Conservation (phyloP, 176 grass and related monocot genomes). For the Elaeis guineensis region DNA sequence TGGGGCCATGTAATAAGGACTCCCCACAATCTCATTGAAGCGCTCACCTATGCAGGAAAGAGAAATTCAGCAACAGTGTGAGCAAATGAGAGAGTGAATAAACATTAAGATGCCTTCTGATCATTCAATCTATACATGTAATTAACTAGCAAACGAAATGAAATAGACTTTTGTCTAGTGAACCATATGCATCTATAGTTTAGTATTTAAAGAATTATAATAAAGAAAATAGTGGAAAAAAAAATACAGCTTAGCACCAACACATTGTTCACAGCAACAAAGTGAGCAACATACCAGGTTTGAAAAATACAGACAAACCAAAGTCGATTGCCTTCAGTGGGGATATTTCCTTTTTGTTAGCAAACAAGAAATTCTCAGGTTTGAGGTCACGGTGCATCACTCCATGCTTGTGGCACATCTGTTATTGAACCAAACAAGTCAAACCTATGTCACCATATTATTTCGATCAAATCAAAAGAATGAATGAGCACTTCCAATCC, state of each 20-base stretch:
- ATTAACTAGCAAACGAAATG: too few relatives aligned
- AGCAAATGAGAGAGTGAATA: too few relatives aligned
- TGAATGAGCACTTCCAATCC: not conserved
- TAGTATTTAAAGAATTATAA: too few relatives aligned
- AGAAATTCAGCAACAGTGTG: too few relatives aligned
- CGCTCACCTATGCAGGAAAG: conserved; percentile 1
- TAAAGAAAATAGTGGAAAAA: too few relatives aligned
- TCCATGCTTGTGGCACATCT: conserved; percentile 14
- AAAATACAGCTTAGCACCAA: too few relatives aligned
- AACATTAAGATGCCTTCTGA: too few relatives aligned
- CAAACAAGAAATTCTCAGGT: conserved; percentile 17
- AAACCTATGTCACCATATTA: conserved; percentile 2
- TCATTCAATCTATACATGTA: too few relatives aligned
- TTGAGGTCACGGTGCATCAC: conserved; percentile 18
- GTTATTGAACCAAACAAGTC: conserved; percentile 2
- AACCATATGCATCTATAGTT: too few relatives aligned
- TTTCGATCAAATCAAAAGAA: not conserved
- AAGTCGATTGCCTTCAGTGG: conserved; percentile 14
- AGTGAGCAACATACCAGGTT: conserved; percentile 7
- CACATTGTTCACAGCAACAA: too few relatives aligned
- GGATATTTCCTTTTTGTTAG: conserved; percentile 7
- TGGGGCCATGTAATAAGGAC: conserved; percentile 22
- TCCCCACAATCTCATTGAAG: conserved; percentile 17
- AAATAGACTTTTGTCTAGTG: too few relatives aligned
- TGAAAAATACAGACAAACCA: conserved; percentile 9